A percentile compares a stretch with the other conserved stretches of the same genome.
phyloP scores from a whole-genome alignment of 1,284 basidiomycete species.

The Cystobasidiaceae sp. region DNA sequence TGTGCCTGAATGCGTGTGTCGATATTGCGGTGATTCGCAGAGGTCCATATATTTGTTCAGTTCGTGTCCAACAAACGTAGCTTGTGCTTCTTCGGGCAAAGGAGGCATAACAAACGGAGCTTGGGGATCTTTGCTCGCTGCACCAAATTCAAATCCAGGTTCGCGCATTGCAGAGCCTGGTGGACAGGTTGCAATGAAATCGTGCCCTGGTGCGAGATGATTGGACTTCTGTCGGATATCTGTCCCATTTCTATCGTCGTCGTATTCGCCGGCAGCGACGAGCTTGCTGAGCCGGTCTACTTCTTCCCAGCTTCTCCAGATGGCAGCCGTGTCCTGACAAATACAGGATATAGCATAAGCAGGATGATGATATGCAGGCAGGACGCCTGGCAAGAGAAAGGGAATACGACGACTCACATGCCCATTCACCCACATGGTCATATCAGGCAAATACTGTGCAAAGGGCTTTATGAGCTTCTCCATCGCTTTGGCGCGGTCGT shows the following conservation, averaged over 20 bases:
- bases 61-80: constrained; percentile 33
- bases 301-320: constrained; percentile 37
- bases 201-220: not conserved
- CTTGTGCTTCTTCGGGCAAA: constrained; percentile 5
- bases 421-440: constrained; percentile 40
- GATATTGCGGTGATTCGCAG: constrained; percentile 41
- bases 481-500: constrained; percentile 40
- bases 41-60: constrained; percentile 39
- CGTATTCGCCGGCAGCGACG: constrained; percentile 1
- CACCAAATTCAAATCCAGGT: constrained; percentile 37
- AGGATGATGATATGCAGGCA: not conserved
- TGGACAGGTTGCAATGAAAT: constrained; percentile 33
- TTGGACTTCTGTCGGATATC: not conserved
- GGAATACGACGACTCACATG: constrained; percentile 22
- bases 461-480: constrained; percentile 35
- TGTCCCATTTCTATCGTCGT: not conserved
- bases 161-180: constrained; percentile 34
- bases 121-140: constrained; percentile 9
- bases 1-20: constrained; percentile 39
- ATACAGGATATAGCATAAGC: not conserved
- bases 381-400: not conserved
- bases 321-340: constrained; percentile 33
- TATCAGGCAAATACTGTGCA: constrained; percentile 36
- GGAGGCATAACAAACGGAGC: constrained; percentile 34
- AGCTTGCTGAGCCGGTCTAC: constrained; percentile 32